These are phyloP conservation scores for Lyophyllum semitale DNA, from an alignment of 768 basidiomycete species.

Conservation along the genomic window DNA sequence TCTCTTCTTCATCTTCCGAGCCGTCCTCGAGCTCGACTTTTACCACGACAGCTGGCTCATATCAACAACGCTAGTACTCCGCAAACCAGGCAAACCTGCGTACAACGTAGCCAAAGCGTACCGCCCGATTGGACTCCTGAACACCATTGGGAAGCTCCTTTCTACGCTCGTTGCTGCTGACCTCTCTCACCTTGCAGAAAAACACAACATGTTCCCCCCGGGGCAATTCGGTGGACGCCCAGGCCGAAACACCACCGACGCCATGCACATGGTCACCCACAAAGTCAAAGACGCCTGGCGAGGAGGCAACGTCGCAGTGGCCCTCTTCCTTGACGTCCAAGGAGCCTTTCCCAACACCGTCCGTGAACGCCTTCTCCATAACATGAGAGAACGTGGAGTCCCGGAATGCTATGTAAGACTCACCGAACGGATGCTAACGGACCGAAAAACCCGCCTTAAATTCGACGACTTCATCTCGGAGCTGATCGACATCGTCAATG, in stretches of 20 bases:
- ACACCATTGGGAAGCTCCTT: constrained; percentile 31
- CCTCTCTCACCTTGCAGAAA: constrained; percentile 25
- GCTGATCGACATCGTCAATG: constrained; percentile 17
- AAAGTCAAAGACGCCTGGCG: constrained; percentile 40
- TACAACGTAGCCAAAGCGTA: constrained; percentile 34
- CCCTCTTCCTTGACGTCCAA: constrained; percentile 43
- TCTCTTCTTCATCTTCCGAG: constrained; percentile 23
- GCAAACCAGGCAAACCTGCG: constrained; percentile 36
- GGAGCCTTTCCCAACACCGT: constrained; percentile 44
- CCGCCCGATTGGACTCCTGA: constrained; percentile 36
- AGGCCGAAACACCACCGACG: constrained; percentile 38
- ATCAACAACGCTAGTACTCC: constrained; percentile 27
- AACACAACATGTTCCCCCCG: constrained; percentile 30
- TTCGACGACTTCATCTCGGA: constrained; percentile 27
- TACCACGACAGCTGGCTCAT: constrained; percentile 30
- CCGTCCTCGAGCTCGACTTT: constrained; percentile 25
- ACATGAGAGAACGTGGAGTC: constrained; percentile 27
- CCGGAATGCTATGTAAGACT: constrained; percentile 24
- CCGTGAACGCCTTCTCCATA: constrained; percentile 28
- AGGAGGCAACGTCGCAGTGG: constrained; percentile 29
- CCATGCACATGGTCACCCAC: constrained; percentile 30
- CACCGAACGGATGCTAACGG: neutral
- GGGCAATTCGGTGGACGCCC: constrained; percentile 41
- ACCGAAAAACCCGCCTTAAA: neutral
- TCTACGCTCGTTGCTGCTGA: constrained; percentile 21